These are phyloP conservation scores for Aquilaria agallochum DNA, from an alignment of 441 rosid genomes.

Conservation along the genomic window DNA sequence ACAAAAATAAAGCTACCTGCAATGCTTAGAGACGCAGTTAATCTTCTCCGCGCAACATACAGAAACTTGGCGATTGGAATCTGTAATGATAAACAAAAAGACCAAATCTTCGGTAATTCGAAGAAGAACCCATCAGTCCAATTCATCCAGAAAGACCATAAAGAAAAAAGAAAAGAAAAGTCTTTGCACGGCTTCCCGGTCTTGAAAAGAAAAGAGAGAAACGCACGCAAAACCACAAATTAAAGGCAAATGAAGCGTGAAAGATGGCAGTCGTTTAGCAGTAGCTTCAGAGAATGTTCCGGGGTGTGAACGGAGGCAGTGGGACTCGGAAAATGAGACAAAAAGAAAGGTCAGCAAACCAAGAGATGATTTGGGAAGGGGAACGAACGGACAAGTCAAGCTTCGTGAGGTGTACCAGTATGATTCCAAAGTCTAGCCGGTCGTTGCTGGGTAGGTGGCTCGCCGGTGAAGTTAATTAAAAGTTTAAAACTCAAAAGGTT, in stretches of 20 bases:
- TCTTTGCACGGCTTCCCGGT: conserved; percentile 25
- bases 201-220: neutral
- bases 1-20: neutral
- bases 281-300: too few relatives aligned
- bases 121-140: conserved; percentile 1
- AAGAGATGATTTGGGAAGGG: too few relatives aligned
- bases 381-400: too few relatives aligned
- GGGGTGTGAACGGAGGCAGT: too few relatives aligned
- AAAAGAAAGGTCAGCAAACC: too few relatives aligned
- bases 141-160: conserved; percentile 5
- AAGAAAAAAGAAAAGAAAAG: conserved; percentile 3
- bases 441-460: too few relatives aligned
- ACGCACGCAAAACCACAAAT: neutral
- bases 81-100: neutral
- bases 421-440: too few relatives aligned
- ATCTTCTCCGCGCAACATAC: conserved; percentile 2
- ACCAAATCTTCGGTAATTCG: conserved; percentile 1
- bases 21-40: conserved; percentile 14
- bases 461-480: too few relatives aligned
- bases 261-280: too few relatives aligned
- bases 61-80: conserved; percentile 5
- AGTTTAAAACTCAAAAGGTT: too few relatives aligned
- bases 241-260: neutral
- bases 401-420: too few relatives aligned
- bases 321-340: too few relatives aligned